Conservation (phyloP, 2,329 filamentous ascomycete genomes). For the Colletotrichum sp. region DNA sequence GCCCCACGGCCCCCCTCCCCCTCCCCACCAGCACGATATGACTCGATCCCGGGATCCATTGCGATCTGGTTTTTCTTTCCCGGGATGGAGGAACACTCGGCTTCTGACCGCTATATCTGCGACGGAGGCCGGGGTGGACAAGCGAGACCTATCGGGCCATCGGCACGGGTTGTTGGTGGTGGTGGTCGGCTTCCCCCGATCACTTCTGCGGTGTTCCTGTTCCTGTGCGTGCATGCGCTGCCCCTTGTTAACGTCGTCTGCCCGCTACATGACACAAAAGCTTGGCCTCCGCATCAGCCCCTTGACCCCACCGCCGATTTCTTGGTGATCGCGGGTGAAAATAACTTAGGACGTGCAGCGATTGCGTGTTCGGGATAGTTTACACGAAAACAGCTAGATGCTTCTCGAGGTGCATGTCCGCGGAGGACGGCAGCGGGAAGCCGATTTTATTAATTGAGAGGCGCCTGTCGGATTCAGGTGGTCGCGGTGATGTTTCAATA, state of each 20-base stretch:
- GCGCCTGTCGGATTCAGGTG: background rate
- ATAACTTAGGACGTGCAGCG: background rate
- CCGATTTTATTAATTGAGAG: background rate
- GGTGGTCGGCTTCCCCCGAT: background rate
- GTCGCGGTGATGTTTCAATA: background rate
- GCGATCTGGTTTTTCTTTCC: background rate
- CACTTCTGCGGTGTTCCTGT: background rate
- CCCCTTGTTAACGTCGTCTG: background rate
- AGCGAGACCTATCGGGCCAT: background rate
- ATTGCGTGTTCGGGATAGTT: background rate
- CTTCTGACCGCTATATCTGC: background rate
- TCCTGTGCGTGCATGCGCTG: background rate
- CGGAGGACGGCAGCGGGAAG: background rate
- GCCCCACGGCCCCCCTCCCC: background rate
- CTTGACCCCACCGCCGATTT: background rate
- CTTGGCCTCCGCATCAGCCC: constrained; percentile 9
- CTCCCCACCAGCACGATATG: background rate
- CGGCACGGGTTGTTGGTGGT: background rate
- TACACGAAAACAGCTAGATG: background rate
- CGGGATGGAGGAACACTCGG: background rate
- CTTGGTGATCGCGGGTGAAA: background rate
- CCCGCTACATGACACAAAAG: constrained; percentile 1
- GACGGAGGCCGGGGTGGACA: background rate
- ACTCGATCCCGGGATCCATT: background rate
- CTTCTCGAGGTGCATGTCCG: background rate